Conservation (phyloP, 805 yeast genomes). For the Barnettozyma pratensis region DNA sequence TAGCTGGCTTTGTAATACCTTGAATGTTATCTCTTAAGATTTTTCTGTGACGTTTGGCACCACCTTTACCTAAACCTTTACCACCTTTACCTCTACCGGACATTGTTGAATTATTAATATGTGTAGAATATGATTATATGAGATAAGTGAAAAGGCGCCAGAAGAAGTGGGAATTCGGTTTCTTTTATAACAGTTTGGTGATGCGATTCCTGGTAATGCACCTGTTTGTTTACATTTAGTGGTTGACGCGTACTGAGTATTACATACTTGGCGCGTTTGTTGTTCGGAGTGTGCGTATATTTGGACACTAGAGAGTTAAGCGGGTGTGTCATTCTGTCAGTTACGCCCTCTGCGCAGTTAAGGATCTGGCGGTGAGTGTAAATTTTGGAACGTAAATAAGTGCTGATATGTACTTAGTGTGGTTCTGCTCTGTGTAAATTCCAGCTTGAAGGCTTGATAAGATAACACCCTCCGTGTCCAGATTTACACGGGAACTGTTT, state of each 20-base stretch:
- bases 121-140: slow-evolving; percentile 5
- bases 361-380: background rate
- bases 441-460: slow-evolving; percentile 10
- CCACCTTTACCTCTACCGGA: slow-evolving; percentile 99
- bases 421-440: slow-evolving; percentile 15
- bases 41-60: slow-evolving; percentile 99
- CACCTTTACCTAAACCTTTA: slow-evolving; percentile 99
- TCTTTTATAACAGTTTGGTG: background rate
- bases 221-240: background rate
- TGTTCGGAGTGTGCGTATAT: background rate
- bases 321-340: background rate
- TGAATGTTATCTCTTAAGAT: slow-evolving; percentile 98
- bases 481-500: no score
- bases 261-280: slow-evolving; percentile 1
- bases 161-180: slow-evolving; percentile 1
- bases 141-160: background rate
- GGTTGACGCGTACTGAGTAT: background rate
- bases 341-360: background rate
- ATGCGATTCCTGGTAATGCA: background rate
- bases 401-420: slow-evolving; percentile 5
- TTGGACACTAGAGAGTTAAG: background rate
- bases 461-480: no score
- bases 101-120: slow-evolving; percentile 41
- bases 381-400: background rate
- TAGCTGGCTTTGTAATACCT: slow-evolving; percentile 99